phyloP scores from a whole-genome alignment of 768 basidiomycete genomes.

The Phlebiopsis flavidoalba region DNA sequence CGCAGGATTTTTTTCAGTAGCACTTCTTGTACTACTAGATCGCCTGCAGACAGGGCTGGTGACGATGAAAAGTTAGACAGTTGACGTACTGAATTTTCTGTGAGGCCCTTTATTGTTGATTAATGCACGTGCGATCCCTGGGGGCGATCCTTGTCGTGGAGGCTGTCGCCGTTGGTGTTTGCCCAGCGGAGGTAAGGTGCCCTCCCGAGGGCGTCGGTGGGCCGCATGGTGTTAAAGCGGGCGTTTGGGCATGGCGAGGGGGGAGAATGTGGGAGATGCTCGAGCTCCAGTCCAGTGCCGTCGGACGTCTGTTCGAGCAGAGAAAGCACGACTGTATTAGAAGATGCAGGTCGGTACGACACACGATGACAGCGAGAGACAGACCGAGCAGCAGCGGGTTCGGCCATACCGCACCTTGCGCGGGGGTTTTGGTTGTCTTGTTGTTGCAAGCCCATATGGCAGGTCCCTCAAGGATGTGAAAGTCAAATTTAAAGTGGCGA shows the following conservation, averaged over 20 bases:
- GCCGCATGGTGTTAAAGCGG: conserved; percentile 39
- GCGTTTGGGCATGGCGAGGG: conserved; percentile 34
- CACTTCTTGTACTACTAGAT: background rate
- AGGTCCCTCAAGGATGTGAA: conserved; percentile 16
- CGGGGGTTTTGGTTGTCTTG: conserved; percentile 58
- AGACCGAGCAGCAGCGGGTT: conserved; percentile 39
- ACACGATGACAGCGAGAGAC: conserved; percentile 3
- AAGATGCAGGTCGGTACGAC: background rate
- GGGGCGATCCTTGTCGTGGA: conserved; percentile 37
- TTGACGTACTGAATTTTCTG: conserved; percentile 58
- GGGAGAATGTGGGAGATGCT: conserved; percentile 67
- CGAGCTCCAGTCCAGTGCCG: conserved; percentile 68
- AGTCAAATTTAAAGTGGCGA: conserved; percentile 17
- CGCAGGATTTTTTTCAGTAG: too few species aligned
- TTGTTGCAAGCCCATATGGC: conserved; percentile 56
- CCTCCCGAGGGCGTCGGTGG: conserved; percentile 26
- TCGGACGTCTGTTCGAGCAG: conserved; percentile 27
- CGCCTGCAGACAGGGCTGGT: background rate
- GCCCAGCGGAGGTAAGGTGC: conserved; percentile 24
- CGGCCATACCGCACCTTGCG: conserved; percentile 55
- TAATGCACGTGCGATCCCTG: conserved; percentile 61
- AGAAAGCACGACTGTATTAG: conserved; percentile 6
- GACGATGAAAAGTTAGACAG: conserved; percentile 7
- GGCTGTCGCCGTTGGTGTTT: conserved; percentile 43
- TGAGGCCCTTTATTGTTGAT: conserved; percentile 64